Conservation (phyloP, 2,329 filamentous ascomycete genomes). For the Sclerotinia sclerotiorum region DNA sequence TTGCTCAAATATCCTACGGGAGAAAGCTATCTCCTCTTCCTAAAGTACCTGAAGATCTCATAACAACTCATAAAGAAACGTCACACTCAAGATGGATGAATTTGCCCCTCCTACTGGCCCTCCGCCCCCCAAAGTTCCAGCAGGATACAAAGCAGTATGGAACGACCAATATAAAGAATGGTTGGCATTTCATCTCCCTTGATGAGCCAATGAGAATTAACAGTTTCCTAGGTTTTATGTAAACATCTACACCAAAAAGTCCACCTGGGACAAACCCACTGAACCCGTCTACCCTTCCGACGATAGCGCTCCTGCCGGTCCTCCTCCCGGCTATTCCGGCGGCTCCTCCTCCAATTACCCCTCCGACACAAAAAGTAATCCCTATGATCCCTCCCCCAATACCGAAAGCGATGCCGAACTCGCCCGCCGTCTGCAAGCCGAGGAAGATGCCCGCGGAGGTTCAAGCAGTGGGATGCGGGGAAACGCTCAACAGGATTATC, state of each 20-base stretch:
- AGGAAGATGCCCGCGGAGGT: slow-evolving; percentile 66
- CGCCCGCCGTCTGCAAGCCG: slow-evolving; percentile 76
- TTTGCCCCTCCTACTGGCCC: slow-evolving; percentile 39
- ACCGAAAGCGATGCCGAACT: slow-evolving; percentile 69
- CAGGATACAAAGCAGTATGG: slow-evolving; percentile 76
- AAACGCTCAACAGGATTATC: slow-evolving; percentile 33
- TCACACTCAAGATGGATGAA: slow-evolving; percentile 33
- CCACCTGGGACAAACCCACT: slow-evolving; percentile 85
- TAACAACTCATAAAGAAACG: background rate
- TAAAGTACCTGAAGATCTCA: background rate
- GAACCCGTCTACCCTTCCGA: slow-evolving; percentile 63
- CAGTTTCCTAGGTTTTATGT: slow-evolving; percentile 76
- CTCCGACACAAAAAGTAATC: slow-evolving; percentile 65
- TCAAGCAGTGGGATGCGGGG: slow-evolving; percentile 20
- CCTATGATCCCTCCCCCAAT: slow-evolving; percentile 51
- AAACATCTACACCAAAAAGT: slow-evolving; percentile 82
- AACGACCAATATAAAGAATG: slow-evolving; percentile 89
- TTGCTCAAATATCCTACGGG: background rate
- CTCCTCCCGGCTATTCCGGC: slow-evolving; percentile 60
- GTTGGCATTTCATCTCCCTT: slow-evolving; percentile 44
- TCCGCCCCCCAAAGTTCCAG: slow-evolving; percentile 58
- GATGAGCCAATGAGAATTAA: slow-evolving; percentile 12
- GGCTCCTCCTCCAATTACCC: slow-evolving; percentile 19
- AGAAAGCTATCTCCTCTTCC: background rate
- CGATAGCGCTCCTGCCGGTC: slow-evolving; percentile 51